phyloP scores from a whole-genome alignment of 805 yeast species.

The Saccharomyces eubayanus region DNA sequence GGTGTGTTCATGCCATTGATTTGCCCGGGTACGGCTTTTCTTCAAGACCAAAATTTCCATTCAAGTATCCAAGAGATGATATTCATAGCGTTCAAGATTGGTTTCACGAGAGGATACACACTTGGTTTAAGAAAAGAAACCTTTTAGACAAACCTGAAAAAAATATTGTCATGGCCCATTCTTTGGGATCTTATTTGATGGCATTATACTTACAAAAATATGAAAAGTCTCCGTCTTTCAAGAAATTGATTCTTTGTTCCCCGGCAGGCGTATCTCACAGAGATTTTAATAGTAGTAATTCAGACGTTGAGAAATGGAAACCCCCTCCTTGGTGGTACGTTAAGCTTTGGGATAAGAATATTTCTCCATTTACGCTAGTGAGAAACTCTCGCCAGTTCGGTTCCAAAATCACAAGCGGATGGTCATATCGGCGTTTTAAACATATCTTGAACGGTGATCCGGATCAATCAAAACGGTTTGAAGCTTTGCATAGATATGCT shows the following conservation, averaged over 20 bases:
- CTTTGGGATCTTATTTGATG: conserved; percentile 84
- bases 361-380: conserved; percentile 78
- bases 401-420: conserved; percentile 75
- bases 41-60: conserved; percentile 63
- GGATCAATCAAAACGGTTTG: conserved; percentile 13
- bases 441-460: conserved; percentile 36
- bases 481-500: conserved; percentile 64
- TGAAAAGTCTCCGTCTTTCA: conserved; percentile 43
- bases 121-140: conserved; percentile 32
- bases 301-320: conserved; percentile 12
- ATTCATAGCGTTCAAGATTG: conserved; percentile 28
- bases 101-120: conserved; percentile 42
- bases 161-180: conserved; percentile 70
- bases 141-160: conserved; percentile 26
- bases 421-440: conserved; percentile 80
- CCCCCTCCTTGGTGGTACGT: conserved; percentile 68
- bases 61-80: conserved; percentile 23
- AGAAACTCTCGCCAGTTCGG: conserved; percentile 76
- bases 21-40: conserved; percentile 87
- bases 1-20: conserved; percentile 82
- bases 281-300: conserved; percentile 35
- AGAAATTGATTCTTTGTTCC: conserved; percentile 66
- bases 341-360: conserved; percentile 75
- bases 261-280: conserved; percentile 68
- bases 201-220: conserved; percentile 54